Evolutionary conservation across 371 early-diverging fungal genomes (phyloP).

Genomic region (Lichtheimia corymbifera): DNA sequence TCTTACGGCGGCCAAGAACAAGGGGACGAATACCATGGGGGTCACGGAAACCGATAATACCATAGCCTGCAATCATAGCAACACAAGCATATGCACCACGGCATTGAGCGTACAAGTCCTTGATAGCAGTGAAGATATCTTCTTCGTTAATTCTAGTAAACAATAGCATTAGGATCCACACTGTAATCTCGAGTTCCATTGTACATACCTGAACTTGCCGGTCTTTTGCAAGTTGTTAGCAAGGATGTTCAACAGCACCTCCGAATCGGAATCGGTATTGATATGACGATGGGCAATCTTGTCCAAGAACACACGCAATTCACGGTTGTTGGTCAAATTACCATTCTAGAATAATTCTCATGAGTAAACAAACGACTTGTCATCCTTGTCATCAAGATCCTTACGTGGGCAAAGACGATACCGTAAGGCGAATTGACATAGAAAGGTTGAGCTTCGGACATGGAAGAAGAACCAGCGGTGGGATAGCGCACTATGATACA

Average conservation of each 20-base stretch:
- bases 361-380: neutral
- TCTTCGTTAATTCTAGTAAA: conserved; percentile 86
- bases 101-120: conserved; percentile 78
- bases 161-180: neutral
- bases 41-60: conserved; percentile 91
- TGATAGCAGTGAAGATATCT: conserved; percentile 93
- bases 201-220: conserved; percentile 81
- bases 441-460: conserved; percentile 97
- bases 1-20: conserved; percentile 81
- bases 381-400: neutral
- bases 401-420: conserved; percentile 93
- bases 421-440: conserved; percentile 99
- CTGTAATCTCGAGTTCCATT: neutral
- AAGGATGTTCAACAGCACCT: conserved; percentile 93
- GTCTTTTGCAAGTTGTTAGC: conserved; percentile 91
- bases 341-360: conserved; percentile 73
- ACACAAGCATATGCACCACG: conserved; percentile 93
- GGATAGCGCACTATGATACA: conserved; percentile 86
- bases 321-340: conserved; percentile 91
- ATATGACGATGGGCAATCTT: conserved; percentile 95
- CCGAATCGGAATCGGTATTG: conserved; percentile 98
- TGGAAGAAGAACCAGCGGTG: conserved; percentile 92
- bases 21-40: conserved; percentile 96
- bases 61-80: conserved; percentile 94
- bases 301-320: conserved; percentile 86